Evolutionary conservation across 108 stramenopile genomes (phyloP).

Genomic region (Cyclotella sp.): DNA sequence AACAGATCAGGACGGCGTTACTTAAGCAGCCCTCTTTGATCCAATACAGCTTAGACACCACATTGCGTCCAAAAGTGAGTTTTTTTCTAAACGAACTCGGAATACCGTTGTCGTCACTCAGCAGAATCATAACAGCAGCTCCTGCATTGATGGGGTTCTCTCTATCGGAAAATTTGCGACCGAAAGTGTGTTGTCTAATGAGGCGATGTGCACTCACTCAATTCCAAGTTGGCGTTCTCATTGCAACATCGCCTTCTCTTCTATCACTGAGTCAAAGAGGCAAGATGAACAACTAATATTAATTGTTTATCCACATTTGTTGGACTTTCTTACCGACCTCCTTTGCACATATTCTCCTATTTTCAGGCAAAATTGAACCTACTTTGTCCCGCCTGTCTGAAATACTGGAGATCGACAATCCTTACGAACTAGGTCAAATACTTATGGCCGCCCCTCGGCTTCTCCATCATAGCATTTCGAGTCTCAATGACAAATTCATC

Average conservation of each 20-base stretch:
- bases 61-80: conserved; percentile 55
- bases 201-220: conserved; percentile 37
- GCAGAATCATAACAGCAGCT: conserved; percentile 38
- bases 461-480: conserved; percentile 51
- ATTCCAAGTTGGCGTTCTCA: conserved; percentile 47
- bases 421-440: conserved; percentile 39
- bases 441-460: conserved; percentile 52
- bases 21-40: conserved; percentile 57
- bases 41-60: conserved; percentile 51
- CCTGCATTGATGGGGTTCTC: conserved; percentile 59
- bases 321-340: too few relatives aligned
- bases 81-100: conserved; percentile 51
- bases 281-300: not conserved
- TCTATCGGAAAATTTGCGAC: conserved; percentile 52
- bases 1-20: conserved; percentile 36
- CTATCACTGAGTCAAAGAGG: conserved; percentile 44
- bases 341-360: too few relatives aligned
- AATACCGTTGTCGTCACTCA: conserved; percentile 25
- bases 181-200: conserved; percentile 44
- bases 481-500: conserved; percentile 48
- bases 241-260: conserved; percentile 48
- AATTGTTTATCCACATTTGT: too few relatives aligned
- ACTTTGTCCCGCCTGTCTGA: conserved; percentile 44
- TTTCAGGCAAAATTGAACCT: conserved; percentile 49
- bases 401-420: conserved; percentile 23